phyloP scores from a whole-genome alignment of 768 basidiomycete species.

The Mrakia frigida region DNA sequence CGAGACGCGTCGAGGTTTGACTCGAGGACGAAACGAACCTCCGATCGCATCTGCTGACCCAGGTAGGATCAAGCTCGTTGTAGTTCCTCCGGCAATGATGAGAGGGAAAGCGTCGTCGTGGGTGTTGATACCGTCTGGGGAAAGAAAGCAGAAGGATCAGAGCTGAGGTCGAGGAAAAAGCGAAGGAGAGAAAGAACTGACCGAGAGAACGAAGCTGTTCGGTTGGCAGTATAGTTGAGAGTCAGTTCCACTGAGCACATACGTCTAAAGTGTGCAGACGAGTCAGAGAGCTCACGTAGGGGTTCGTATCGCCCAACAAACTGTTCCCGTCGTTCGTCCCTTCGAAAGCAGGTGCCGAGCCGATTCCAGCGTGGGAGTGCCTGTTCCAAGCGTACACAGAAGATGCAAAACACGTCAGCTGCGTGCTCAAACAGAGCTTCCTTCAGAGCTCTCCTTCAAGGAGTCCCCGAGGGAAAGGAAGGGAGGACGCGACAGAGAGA shows the following conservation, averaged over 20 bases:
- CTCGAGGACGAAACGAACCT: constrained; percentile 44
- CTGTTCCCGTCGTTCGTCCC: constrained; percentile 13
- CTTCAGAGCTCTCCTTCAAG: neutral
- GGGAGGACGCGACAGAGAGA: neutral
- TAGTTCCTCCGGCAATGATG: constrained; percentile 80
- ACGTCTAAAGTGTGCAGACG: neutral
- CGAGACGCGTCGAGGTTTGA: neutral
- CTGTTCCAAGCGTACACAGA: neutral
- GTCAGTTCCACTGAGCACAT: too few relatives aligned
- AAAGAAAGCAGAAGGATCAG: constrained; percentile 33
- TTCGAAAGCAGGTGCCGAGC: neutral
- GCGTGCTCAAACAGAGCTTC: neutral
- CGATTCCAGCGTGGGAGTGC: constrained; percentile 29
- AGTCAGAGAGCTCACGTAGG: constrained; percentile 60
- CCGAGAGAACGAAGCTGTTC: neutral
- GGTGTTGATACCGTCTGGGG: constrained; percentile 26
- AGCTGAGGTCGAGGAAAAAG: neutral
- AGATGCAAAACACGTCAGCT: neutral
- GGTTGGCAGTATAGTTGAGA: neutral
- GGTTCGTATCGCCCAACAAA: constrained; percentile 26
- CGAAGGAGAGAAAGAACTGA: neutral
- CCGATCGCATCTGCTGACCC: constrained; percentile 47
- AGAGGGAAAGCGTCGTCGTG: constrained; percentile 50
- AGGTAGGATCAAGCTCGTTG: constrained; percentile 65
- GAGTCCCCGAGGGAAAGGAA: too few relatives aligned